A percentile compares a stretch with the other conserved stretches of the same genome.
Conservation (phyloP, 2,329 filamentous ascomycete species). For the Dactylellina sp. region DNA sequence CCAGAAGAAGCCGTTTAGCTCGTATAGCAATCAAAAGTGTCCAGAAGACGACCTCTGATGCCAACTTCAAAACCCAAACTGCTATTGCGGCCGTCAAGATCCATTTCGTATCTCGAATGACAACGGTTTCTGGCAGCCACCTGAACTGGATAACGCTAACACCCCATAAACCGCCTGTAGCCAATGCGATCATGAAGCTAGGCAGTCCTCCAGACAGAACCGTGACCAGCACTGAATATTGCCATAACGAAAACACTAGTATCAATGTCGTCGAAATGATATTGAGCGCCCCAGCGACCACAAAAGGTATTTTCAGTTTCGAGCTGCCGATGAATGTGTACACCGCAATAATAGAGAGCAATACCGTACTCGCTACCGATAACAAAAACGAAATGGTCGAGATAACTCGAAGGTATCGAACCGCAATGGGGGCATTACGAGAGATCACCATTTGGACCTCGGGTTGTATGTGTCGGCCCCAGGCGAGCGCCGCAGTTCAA, state of each 20-base stretch:
- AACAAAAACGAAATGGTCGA: slow-evolving; percentile 30
- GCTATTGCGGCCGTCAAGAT: slow-evolving; percentile 49
- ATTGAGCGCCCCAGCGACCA: slow-evolving; percentile 38
- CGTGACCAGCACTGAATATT: slow-evolving; percentile 36
- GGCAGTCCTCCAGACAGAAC: slow-evolving; percentile 41
- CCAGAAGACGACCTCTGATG: slow-evolving; percentile 51
- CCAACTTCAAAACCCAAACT: slow-evolving; percentile 43
- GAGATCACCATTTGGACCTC: slow-evolving; percentile 52
- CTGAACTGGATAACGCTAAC: slow-evolving; percentile 47
- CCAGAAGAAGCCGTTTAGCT: slow-evolving; percentile 25
- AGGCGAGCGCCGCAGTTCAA: slow-evolving; percentile 27
- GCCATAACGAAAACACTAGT: slow-evolving; percentile 50
- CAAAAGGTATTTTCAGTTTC: slow-evolving; percentile 48
- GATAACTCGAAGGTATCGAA: slow-evolving; percentile 52
- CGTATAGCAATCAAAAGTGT: slow-evolving; percentile 39
- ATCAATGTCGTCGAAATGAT: slow-evolving; percentile 46
- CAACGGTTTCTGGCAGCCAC: slow-evolving; percentile 42
- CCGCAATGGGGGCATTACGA: slow-evolving; percentile 46
- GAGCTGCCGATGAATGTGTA: slow-evolving; percentile 43
- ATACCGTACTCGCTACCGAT: slow-evolving; percentile 38
- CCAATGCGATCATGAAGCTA: slow-evolving; percentile 25
- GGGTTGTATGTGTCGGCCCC: slow-evolving; percentile 22
- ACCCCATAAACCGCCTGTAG: slow-evolving; percentile 43
- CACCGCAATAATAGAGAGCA: slow-evolving; percentile 52
- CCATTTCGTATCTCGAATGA: slow-evolving; percentile 47